Conservation (phyloP, 1,284 basidiomycete species). For the Pseudozyma tsukubaensis region DNA sequence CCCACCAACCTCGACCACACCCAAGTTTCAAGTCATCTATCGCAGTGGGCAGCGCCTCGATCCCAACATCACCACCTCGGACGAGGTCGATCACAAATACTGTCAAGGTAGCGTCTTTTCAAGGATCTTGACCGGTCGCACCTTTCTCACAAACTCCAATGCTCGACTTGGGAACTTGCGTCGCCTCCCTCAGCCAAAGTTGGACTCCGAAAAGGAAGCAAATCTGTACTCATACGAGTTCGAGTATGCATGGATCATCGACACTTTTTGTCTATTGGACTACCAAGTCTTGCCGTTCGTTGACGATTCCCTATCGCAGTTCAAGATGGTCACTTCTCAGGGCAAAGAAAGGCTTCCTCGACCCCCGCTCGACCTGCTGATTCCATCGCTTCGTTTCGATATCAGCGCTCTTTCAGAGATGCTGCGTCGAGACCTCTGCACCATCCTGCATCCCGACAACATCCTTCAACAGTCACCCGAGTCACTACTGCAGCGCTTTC, state of each 20-base stretch:
- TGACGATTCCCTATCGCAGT: conserved; percentile 19
- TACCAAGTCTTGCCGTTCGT: conserved; percentile 24
- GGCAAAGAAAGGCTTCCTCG: conserved; percentile 34
- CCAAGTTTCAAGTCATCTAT: conserved; percentile 6
- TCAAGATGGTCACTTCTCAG: conserved; percentile 25
- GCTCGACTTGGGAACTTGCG: conserved; percentile 1
- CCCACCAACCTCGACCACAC: neutral
- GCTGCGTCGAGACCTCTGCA: conserved; percentile 33
- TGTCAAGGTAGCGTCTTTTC: conserved; percentile 21
- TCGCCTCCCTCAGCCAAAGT: neutral
- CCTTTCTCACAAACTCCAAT: conserved; percentile 15
- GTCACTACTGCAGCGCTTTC: conserved; percentile 17
- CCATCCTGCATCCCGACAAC: conserved; percentile 18
- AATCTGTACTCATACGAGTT: conserved; percentile 6
- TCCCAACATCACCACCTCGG: conserved; percentile 12
- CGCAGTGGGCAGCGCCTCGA: conserved; percentile 23
- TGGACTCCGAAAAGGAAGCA: conserved; percentile 2
- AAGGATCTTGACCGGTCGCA: conserved; percentile 12
- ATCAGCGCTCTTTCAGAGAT: conserved; percentile 29
- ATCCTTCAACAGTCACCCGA: conserved; percentile 18
- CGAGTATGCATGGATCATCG: conserved; percentile 5
- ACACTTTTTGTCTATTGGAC: conserved; percentile 35
- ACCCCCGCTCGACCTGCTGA: conserved; percentile 14
- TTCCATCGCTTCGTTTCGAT: conserved; percentile 25
- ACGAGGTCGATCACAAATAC: conserved; percentile 26